These are phyloP conservation scores for Mediolabrus comicus DNA, from an alignment of 108 stramenopile species.

Conservation along the genomic window DNA sequence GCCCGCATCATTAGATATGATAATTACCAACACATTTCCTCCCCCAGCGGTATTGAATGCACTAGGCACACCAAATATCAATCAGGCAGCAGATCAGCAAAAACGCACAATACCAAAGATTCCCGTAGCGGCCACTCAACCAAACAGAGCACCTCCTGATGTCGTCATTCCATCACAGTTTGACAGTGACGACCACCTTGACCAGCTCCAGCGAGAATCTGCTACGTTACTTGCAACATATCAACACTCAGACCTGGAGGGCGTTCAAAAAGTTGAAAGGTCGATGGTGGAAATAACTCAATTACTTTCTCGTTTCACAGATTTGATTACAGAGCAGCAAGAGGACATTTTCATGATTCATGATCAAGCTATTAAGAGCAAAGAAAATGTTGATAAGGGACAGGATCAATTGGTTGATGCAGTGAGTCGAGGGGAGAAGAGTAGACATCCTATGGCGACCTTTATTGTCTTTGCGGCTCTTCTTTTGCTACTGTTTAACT, in stretches of 20 bases:
- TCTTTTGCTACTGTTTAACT: constrained; percentile 70
- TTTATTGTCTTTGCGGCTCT: constrained; percentile 64
- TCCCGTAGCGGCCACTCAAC: background rate
- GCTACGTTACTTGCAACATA: constrained; percentile 53
- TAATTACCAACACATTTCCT: constrained; percentile 8
- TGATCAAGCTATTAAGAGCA: constrained; percentile 64
- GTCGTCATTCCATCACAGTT: constrained; percentile 6
- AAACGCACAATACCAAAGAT: background rate
- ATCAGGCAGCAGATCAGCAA: background rate
- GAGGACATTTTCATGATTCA: constrained; percentile 72
- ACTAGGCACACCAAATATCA: constrained; percentile 13
- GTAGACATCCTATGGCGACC: constrained; percentile 79
- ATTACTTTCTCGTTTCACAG: constrained; percentile 74
- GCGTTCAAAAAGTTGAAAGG: constrained; percentile 75
- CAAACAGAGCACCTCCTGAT: background rate
- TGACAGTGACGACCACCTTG: constrained; percentile 44
- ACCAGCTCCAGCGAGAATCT: constrained; percentile 64
- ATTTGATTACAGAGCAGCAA: constrained; percentile 77
- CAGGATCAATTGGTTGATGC: constrained; percentile 83
- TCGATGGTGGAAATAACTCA: constrained; percentile 84
- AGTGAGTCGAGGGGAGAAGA: constrained; percentile 58
- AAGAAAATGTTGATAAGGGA: constrained; percentile 76
- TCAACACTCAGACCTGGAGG: constrained; percentile 71
- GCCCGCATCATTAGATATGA: background rate
- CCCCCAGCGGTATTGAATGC: constrained; percentile 27